Evolutionary conservation across 768 basidiomycete genomes (phyloP), one percentile per base, ranked within the genome.

Genomic region (Ramaria sp.): DNA sequence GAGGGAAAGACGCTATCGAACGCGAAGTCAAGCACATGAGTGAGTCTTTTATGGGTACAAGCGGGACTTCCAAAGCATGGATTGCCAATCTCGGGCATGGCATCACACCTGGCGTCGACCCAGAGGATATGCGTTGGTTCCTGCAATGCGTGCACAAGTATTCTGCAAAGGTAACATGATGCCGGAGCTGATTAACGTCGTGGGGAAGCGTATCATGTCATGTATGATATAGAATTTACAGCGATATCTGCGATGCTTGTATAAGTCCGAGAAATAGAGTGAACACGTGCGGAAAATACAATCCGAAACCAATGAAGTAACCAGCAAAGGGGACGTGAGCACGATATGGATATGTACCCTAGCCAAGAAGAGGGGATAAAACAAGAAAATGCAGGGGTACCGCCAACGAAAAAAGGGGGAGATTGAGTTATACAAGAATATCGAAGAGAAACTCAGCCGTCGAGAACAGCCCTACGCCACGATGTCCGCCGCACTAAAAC

Each of bases 41-140:
- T 57, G 73, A 79, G 58, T 76, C 76, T n/a, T 98, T 97, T 71
- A 73, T 76, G 48, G 62, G 63, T 6, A 69, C 61, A 42, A 78
- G 80, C 9, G 73, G 72, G 7, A 65, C 66, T 50, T 62, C 71
- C 18, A 76, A 75, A 38, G 87, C 82, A n/a, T 98, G 94, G 92
- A 97, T 98, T 63, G 88, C 88, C 8, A 98, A 98, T 69, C 71
- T 99, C 20, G 96, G 96, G 0, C 96, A 98, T 65, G 96, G 96
- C 5, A 94, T 99, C 61, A 96, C 93, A 3, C 96, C 96, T 10
- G 87, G 82, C 24, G 94, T 98, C 13, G 82, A 96, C 66, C 92
- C 95, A 20, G 93, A 97, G 53, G 90, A 96, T 66, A 72, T 96
- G 66, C 73, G 76, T 54, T 95, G 83, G 81, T 96, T 95, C 74